Evolutionary conservation across 2,329 filamentous ascomycete species (phyloP).

Genomic region (Neurospora crassa): DNA sequence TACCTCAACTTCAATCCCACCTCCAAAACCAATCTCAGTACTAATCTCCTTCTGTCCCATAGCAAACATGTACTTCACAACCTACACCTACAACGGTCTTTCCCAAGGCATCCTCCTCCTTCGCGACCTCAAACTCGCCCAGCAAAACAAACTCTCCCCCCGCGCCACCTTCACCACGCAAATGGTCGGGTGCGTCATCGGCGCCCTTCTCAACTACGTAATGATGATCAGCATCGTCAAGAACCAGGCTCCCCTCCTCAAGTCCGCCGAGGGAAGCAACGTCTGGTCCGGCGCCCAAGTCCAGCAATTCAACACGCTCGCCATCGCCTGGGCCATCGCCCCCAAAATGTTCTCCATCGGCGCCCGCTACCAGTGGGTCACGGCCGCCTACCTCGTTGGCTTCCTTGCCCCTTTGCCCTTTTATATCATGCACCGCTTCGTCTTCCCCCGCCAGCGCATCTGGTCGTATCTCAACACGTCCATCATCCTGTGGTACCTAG

Average conservation of each 20-base stretch:
- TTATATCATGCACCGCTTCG: neutral
- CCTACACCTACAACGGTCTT: neutral
- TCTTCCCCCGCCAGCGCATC: neutral
- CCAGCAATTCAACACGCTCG: neutral
- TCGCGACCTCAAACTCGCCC: neutral
- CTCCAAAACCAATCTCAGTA: too few relatives aligned
- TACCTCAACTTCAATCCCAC: too few relatives aligned
- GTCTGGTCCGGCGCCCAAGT: neutral
- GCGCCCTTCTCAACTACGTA: neutral
- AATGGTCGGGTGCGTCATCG: neutral
- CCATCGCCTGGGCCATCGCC: neutral
- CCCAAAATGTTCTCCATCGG: neutral
- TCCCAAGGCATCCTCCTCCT: neutral
- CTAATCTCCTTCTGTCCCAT: neutral
- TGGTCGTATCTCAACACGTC: neutral
- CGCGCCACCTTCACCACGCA: neutral
- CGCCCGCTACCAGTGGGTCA: neutral
- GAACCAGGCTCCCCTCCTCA: neutral
- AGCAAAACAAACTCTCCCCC: neutral
- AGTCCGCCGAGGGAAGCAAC: neutral
- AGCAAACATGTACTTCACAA: neutral
- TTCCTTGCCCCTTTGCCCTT: neutral
- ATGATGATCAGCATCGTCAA: neutral
- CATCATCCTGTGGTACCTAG: neutral
- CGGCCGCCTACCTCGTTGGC: neutral